Evolutionary conservation across 2,329 filamentous ascomycete genomes (phyloP).

Genomic region (Harringtonia lauricola): DNA sequence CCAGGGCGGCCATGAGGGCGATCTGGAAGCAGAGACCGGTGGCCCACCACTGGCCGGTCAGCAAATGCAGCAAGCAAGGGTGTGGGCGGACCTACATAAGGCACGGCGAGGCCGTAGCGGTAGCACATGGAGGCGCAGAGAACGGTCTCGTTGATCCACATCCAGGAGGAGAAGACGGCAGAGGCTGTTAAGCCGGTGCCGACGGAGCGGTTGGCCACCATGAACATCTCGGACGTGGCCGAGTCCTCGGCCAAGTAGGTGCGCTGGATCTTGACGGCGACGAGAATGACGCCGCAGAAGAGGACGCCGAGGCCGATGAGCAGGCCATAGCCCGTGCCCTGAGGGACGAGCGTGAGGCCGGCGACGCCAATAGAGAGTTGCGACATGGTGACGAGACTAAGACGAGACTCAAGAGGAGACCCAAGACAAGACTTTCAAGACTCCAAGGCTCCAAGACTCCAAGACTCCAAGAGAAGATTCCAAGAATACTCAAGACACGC

Average conservation of each 20-base stretch:
- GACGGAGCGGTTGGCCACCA: slow-evolving; percentile 23
- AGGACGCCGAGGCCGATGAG: slow-evolving; percentile 34
- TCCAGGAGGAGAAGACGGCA: slow-evolving; percentile 23
- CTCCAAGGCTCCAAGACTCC: too few species aligned
- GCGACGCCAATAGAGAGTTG: too few species aligned
- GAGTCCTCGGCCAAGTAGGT: slow-evolving; percentile 28
- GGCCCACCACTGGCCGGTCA: too few species aligned
- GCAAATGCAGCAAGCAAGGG: neutral
- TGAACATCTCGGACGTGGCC: slow-evolving; percentile 32
- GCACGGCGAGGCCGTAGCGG: slow-evolving; percentile 14
- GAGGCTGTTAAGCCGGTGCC: slow-evolving; percentile 19
- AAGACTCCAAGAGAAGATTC: too few species aligned
- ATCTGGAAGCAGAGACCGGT: too few species aligned
- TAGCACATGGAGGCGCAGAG: slow-evolving; percentile 21
- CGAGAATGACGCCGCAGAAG: slow-evolving; percentile 24
- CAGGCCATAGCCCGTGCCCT: too few species aligned
- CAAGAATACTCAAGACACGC: too few species aligned
- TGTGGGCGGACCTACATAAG: too few species aligned
- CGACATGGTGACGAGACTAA: too few species aligned
- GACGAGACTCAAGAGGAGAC: too few species aligned
- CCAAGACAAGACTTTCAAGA: too few species aligned
- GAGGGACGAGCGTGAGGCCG: too few species aligned
- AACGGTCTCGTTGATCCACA: slow-evolving; percentile 29
- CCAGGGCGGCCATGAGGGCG: slow-evolving; percentile 17
- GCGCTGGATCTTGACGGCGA: slow-evolving; percentile 33